Percentiles rank a stretch among this genome's conserved stretches.
These are phyloP conservation scores for Fusarium lyarnte DNA, from an alignment of 2,329 filamentous ascomycete genomes.

Conservation along the genomic window DNA sequence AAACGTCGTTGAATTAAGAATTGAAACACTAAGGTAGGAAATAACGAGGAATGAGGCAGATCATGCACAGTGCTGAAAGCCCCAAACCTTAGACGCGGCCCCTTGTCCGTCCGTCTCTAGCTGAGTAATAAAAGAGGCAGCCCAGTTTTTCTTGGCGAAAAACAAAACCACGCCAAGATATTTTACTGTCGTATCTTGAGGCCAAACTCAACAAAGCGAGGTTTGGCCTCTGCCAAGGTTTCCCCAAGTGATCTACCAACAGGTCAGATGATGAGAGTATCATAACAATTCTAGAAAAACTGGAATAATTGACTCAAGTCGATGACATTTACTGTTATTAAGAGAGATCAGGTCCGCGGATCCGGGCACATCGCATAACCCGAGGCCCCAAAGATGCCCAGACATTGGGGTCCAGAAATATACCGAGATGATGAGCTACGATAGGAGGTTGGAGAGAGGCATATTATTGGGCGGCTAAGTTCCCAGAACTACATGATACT, in stretches of 20 bases:
- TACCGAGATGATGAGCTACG: not conserved
- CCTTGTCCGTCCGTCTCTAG: not conserved
- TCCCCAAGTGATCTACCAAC: not conserved
- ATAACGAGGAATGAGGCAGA: not conserved
- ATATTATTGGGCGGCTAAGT: not conserved
- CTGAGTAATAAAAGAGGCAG: not conserved
- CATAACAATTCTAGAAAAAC: not conserved
- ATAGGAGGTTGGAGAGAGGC: not conserved
- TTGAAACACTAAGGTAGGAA: not conserved
- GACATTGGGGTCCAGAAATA: not conserved
- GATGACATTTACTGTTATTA: not conserved
- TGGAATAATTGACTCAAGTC: not conserved
- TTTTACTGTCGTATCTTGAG: not conserved
- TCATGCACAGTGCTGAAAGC: not conserved
- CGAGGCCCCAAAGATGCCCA: not conserved
- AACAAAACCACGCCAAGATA: conserved; percentile 16
- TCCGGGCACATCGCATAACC: not conserved
- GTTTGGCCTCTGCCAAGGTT: conserved; percentile 6
- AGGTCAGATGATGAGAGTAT: conserved; percentile 12
- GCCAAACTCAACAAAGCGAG: not conserved
- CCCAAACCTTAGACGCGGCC: not conserved
- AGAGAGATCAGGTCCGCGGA: not conserved
- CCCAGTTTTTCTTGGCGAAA: conserved; percentile 7
- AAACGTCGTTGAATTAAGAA: conserved; percentile 18
- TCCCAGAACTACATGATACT: not conserved